Percentiles rank a stretch among this genome's conserved stretches.
phyloP scores from a whole-genome alignment of 164 flowering plant species.

The Dillenia suffruticosa region DNA sequence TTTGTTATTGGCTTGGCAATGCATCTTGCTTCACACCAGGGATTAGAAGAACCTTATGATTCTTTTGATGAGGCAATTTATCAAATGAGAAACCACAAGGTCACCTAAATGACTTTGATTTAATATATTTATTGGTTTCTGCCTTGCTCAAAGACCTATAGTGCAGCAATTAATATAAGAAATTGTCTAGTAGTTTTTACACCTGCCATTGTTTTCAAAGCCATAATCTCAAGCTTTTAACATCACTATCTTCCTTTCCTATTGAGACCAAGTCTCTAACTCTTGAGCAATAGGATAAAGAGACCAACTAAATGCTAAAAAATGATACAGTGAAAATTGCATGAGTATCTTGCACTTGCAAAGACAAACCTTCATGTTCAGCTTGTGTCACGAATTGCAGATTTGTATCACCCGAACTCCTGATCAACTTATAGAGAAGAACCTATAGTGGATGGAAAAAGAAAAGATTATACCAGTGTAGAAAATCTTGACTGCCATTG shows the following conservation, averaged over 20 bases:
- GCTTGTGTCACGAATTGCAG: constrained; percentile 53
- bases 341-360: background rate
- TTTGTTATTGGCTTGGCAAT: too few relatives aligned
- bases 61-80: too few relatives aligned
- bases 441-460: constrained; percentile 37
- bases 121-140: too few relatives aligned
- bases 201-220: background rate
- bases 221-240: background rate
- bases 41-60: too few relatives aligned
- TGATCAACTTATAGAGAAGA: constrained; percentile 43
- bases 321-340: too few relatives aligned
- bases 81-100: too few relatives aligned
- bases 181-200: too few relatives aligned
- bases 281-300: background rate
- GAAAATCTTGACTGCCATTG: background rate
- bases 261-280: background rate
- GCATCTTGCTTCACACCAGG: too few relatives aligned
- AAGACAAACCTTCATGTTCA: constrained; percentile 26
- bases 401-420: constrained; percentile 29
- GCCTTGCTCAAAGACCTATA: too few relatives aligned
- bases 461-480: constrained; percentile 1
- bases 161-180: too few relatives aligned
- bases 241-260: background rate
- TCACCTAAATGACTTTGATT: too few relatives aligned
- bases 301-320: too few relatives aligned